phyloP scores from a whole-genome alignment of 352 stramenopile species.

The Pythium folliculosum region DNA sequence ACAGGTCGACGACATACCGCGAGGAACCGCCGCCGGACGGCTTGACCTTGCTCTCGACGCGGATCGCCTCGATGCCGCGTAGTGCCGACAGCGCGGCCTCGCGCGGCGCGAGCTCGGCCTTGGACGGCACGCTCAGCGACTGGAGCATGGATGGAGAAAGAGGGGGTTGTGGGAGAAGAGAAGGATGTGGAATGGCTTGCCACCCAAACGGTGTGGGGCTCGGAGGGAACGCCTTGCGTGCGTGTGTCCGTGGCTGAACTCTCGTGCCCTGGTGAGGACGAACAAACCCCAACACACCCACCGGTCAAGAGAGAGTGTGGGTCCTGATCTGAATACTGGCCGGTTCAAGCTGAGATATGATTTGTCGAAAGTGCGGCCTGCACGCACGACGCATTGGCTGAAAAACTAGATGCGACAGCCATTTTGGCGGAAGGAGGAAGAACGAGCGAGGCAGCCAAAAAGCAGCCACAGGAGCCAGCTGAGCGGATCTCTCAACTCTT shows the following conservation, averaged over 20 bases:
- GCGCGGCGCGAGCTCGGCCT: constrained; percentile 7
- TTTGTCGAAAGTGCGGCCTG: not conserved
- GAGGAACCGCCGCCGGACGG: constrained; percentile 7
- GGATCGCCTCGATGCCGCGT: constrained; percentile 15
- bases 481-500: too few relatives aligned
- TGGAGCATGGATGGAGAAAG: constrained; percentile 12
- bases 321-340: too few relatives aligned
- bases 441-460: too few relatives aligned
- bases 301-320: too few relatives aligned
- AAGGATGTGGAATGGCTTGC: too few relatives aligned
- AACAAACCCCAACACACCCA: too few relatives aligned
- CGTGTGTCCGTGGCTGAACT: too few relatives aligned
- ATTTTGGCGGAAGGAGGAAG: too few relatives aligned
- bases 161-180: not conserved
- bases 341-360: not conserved
- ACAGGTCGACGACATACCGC: constrained; percentile 22
- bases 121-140: constrained; percentile 6
- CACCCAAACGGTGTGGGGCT: too few relatives aligned
- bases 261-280: too few relatives aligned
- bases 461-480: too few relatives aligned
- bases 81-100: constrained; percentile 11
- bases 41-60: constrained; percentile 21
- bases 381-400: not conserved
- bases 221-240: too few relatives aligned
- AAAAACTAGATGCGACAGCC: not conserved